Percentiles rank a stretch among this genome's conserved stretches.
These are phyloP conservation scores for Umbelopsis ramanniana DNA, from an alignment of 192 early-diverging fungal genomes.

Conservation along the genomic window DNA sequence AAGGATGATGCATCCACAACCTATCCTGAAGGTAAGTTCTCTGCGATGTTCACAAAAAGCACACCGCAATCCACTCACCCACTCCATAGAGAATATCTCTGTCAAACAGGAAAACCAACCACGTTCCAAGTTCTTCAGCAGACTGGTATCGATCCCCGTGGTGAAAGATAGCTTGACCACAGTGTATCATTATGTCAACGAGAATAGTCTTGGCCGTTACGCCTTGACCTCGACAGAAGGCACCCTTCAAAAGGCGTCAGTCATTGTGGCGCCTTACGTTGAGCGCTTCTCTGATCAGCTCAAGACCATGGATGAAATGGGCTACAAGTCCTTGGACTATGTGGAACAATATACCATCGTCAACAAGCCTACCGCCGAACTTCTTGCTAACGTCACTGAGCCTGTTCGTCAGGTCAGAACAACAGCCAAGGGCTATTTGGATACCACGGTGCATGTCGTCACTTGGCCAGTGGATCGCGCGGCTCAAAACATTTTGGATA, in stretches of 20 bases:
- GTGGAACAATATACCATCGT: slow-evolving; percentile 68
- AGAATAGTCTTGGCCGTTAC: slow-evolving; percentile 34
- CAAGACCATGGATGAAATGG: slow-evolving; percentile 60
- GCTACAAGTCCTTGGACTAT: slow-evolving; percentile 65
- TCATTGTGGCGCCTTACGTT: slow-evolving; percentile 39
- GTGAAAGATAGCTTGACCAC: slow-evolving; percentile 29
- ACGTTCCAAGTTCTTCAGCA: slow-evolving; percentile 30
- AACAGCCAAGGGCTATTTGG: slow-evolving; percentile 52
- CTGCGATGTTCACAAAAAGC: too few relatives aligned
- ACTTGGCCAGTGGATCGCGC: slow-evolving; percentile 61
- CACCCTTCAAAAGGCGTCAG: slow-evolving; percentile 31
- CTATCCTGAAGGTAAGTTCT: neutral
- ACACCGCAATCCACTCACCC: too few relatives aligned
- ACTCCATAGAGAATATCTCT: neutral
- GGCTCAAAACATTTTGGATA: slow-evolving; percentile 34
- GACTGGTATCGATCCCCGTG: slow-evolving; percentile 39
- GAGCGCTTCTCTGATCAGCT: slow-evolving; percentile 58
- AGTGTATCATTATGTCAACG: slow-evolving; percentile 32
- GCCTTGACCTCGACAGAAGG: slow-evolving; percentile 32
- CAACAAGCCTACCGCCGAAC: slow-evolving; percentile 61
- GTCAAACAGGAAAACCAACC: neutral
- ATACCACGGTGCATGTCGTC: slow-evolving; percentile 60
- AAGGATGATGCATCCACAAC: neutral
- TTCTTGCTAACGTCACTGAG: slow-evolving; percentile 60
- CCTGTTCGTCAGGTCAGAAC: slow-evolving; percentile 45